These are phyloP conservation scores for Corylus heterophylla DNA, from an alignment of 306 rosid genomes.

Conservation along the genomic window DNA sequence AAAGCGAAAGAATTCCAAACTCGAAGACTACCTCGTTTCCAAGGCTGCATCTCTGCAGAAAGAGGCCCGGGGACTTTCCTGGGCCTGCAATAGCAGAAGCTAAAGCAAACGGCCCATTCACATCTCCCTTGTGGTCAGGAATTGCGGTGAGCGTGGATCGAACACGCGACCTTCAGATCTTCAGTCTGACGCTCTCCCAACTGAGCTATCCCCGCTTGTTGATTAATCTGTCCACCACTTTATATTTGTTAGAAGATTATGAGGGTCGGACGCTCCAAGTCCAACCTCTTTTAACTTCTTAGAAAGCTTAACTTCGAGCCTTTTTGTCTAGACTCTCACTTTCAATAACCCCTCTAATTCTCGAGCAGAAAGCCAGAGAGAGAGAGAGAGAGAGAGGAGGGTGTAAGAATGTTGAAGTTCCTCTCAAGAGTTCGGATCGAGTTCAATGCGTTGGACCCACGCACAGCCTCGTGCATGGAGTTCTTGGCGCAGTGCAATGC, in stretches of 20 bases:
- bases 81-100: neutral
- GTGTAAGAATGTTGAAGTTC: slow-evolving; percentile 66
- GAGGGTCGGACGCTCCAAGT: too few relatives aligned
- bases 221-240: neutral
- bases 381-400: neutral
- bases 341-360: neutral
- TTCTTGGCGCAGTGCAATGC: slow-evolving; percentile 95
- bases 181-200: slow-evolving; percentile 12
- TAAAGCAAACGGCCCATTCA: slow-evolving; percentile 20
- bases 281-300: too few relatives aligned
- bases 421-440: slow-evolving; percentile 77
- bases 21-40: neutral
- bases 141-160: slow-evolving; percentile 12
- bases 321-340: neutral
- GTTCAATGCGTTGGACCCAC: slow-evolving; percentile 89
- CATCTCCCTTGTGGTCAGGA: slow-evolving; percentile 10
- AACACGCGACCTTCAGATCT: slow-evolving; percentile 12
- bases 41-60: slow-evolving; percentile 18
- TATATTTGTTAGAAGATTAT: too few relatives aligned
- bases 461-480: slow-evolving; percentile 88
- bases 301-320: neutral
- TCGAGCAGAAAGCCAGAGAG: neutral
- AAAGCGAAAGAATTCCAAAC: neutral
- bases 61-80: slow-evolving; percentile 45
- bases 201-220: slow-evolving; percentile 5